Conservation (phyloP, 306 rosid genomes). For the Fragaria ananassa region DNA sequence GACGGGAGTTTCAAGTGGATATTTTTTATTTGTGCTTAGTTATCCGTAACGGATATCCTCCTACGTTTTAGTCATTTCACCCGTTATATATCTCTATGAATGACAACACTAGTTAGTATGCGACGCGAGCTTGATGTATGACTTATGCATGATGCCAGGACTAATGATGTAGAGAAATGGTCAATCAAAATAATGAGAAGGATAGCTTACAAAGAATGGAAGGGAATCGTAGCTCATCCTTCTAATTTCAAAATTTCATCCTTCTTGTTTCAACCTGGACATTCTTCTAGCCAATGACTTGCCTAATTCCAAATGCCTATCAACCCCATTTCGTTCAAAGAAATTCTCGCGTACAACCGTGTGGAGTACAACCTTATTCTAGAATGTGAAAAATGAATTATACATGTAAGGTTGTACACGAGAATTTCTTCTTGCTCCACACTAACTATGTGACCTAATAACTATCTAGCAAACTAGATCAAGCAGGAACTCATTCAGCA, state of each 20-base stretch:
- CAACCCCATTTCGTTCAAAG: constrained; percentile 4
- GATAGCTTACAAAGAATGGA: background rate
- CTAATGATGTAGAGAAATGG: background rate
- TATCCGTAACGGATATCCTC: too few species aligned
- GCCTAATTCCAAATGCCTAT: background rate
- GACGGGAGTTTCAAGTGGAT: too few species aligned
- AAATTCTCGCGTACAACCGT: background rate
- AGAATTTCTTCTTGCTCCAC: background rate
- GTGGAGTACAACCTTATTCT: background rate
- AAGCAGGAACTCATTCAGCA: constrained; percentile 46
- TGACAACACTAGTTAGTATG: too few species aligned
- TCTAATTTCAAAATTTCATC: background rate
- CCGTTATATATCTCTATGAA: too few species aligned
- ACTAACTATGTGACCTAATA: background rate
- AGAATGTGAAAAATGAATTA: background rate
- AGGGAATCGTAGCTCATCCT: background rate
- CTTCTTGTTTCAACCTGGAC: background rate
- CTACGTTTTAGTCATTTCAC: too few species aligned
- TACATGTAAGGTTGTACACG: background rate
- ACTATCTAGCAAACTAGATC: constrained; percentile 34
- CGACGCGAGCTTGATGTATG: too few species aligned
- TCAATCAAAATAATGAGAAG: background rate
- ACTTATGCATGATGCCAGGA: background rate
- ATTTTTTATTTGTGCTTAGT: too few species aligned
- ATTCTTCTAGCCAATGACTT: constrained; percentile 14